A percentile compares a stretch with the other conserved stretches of the same genome.
phyloP scores from a whole-genome alignment of 2,329 filamentous ascomycete genomes.

The Xylaria sp. region DNA sequence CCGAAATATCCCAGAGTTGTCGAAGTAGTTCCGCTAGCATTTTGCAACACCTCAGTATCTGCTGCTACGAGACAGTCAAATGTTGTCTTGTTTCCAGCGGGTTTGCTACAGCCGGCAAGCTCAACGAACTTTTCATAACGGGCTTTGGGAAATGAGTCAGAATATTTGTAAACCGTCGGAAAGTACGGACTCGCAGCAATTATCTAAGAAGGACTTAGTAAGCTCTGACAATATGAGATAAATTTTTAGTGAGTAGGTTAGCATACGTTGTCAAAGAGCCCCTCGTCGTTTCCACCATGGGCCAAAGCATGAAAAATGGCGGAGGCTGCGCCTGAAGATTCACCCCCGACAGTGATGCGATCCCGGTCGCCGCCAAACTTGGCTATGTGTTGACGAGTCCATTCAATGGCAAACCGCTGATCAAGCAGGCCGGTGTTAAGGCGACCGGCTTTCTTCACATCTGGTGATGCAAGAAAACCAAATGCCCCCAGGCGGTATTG shows the following conservation, averaged over 20 bases:
- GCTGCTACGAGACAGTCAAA: constrained; percentile 47
- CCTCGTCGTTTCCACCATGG: constrained; percentile 42
- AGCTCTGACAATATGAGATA: neutral
- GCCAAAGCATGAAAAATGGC: constrained; percentile 44
- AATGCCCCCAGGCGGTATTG: constrained; percentile 59
- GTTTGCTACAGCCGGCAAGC: constrained; percentile 42
- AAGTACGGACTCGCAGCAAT: constrained; percentile 46
- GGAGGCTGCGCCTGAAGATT: constrained; percentile 48
- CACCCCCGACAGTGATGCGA: constrained; percentile 49
- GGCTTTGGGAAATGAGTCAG: constrained; percentile 38
- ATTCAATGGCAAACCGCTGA: constrained; percentile 67
- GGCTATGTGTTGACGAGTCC: constrained; percentile 60
- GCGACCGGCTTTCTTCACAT: constrained; percentile 46
- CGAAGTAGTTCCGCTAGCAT: constrained; percentile 46
- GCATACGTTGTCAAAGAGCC: constrained; percentile 45
- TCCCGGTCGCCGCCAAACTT: constrained; percentile 51
- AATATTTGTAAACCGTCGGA: constrained; percentile 42
- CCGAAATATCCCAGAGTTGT: constrained; percentile 46
- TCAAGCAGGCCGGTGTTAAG: constrained; percentile 54
- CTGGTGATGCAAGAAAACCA: constrained; percentile 57
- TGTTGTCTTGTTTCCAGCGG: constrained; percentile 27
- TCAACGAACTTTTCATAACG: constrained; percentile 45
- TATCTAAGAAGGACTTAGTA: constrained; percentile 38
- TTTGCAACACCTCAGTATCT: constrained; percentile 44
- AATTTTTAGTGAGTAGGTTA: neutral